Conservation (phyloP, 768 basidiomycete species). For the Tylopilus felleus region DNA sequence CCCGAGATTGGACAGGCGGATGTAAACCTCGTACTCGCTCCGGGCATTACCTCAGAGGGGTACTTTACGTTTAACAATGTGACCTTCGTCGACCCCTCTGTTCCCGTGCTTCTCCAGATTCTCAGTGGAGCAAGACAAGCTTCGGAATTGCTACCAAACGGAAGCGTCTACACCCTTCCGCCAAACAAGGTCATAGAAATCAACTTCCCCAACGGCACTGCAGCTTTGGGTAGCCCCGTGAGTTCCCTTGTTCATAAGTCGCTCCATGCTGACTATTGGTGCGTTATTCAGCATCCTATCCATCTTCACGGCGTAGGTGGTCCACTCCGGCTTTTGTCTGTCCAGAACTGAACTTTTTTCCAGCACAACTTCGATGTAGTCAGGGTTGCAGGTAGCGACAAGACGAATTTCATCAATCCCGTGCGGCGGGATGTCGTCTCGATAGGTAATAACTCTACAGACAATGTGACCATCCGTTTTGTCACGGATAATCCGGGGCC, state of each 20-base stretch:
- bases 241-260: conserved; percentile 4
- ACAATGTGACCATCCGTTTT: conserved; percentile 57
- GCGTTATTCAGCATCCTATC: conserved; percentile 35
- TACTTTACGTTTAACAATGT: conserved; percentile 24
- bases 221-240: conserved; percentile 26
- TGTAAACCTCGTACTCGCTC: conserved; percentile 28
- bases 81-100: conserved; percentile 36
- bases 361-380: conserved; percentile 37
- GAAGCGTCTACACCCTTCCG: conserved; percentile 45
- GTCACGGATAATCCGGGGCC: conserved; percentile 63
- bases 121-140: conserved; percentile 47
- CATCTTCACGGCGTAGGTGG: conserved; percentile 40
- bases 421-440: conserved; percentile 33
- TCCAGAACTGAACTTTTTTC: not conserved
- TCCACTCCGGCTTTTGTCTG: not conserved
- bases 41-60: not conserved
- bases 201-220: conserved; percentile 36
- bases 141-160: conserved; percentile 45
- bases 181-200: conserved; percentile 44
- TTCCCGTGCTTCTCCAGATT: conserved; percentile 32
- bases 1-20: conserved; percentile 40
- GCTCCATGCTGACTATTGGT: not conserved
- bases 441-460: conserved; percentile 23
- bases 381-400: conserved; percentile 24
- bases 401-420: conserved; percentile 35